Evolutionary conservation across 208 protist species (phyloP).

Genomic region (Trypanosoma mega): DNA sequence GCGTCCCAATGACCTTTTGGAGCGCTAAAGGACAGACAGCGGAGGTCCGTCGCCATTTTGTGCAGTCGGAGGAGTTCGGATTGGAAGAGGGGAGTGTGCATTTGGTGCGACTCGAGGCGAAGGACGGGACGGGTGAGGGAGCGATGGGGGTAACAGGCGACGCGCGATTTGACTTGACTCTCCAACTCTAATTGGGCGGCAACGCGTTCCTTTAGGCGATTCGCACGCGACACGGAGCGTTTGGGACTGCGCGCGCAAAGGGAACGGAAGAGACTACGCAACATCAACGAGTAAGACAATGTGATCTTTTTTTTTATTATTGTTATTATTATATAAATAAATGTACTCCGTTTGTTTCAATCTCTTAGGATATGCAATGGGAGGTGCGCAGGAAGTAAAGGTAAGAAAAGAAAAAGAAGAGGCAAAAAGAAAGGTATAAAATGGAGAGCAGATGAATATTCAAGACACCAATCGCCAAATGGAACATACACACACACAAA

Average conservation of each 20-base stretch:
- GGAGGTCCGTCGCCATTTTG: conserved; percentile 59
- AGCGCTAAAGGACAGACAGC: conserved; percentile 79
- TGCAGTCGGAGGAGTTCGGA: conserved; percentile 52
- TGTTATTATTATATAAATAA: too few species aligned
- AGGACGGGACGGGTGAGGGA: conserved; percentile 68
- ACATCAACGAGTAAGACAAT: conserved; percentile 5
- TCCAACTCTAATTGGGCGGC: conserved; percentile 55
- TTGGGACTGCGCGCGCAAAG: not conserved
- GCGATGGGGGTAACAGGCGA: conserved; percentile 84
- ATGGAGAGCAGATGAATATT: not conserved
- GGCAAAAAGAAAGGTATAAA: not conserved
- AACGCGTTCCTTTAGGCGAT: conserved; percentile 54
- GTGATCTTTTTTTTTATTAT: conserved; percentile 17
- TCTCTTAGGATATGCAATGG: too few species aligned
- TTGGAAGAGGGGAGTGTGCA: conserved; percentile 49
- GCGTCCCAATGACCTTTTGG: conserved; percentile 88
- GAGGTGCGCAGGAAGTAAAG: not conserved
- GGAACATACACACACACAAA: conserved; percentile 6
- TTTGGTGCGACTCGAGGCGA: conserved; percentile 31
- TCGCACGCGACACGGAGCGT: conserved; percentile 13
- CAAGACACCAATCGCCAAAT: not conserved
- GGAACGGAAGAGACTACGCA: conserved; percentile 9
- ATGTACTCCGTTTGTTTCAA: too few species aligned
- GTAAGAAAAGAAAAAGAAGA: not conserved
- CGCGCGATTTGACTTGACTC: conserved; percentile 45